Conservation (phyloP, 768 basidiomycete species). For the Boletus rubescentipes region DNA sequence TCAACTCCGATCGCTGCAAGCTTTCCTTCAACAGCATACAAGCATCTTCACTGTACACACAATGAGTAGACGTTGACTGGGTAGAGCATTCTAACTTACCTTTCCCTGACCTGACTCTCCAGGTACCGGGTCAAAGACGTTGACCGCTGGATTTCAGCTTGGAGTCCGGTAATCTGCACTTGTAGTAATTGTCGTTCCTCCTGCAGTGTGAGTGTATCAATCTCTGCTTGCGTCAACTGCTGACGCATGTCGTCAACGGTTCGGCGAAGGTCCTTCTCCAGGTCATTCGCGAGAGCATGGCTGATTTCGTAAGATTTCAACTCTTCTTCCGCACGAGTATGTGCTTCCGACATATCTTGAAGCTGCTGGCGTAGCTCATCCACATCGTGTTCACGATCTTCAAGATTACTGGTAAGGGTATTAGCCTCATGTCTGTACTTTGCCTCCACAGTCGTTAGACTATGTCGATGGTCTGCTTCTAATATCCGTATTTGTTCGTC, state of each 20-base stretch:
- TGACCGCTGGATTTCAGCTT: slow-evolving; percentile 64
- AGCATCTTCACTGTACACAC: slow-evolving; percentile 45
- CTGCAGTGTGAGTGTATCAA: slow-evolving; percentile 37
- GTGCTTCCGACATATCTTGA: slow-evolving; percentile 37
- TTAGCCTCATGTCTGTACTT: slow-evolving; percentile 33
- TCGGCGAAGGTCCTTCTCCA: slow-evolving; percentile 35
- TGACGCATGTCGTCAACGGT: slow-evolving; percentile 37
- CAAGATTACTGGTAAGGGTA: slow-evolving; percentile 38
- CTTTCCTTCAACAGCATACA: slow-evolving; percentile 39
- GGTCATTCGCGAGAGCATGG: slow-evolving; percentile 33
- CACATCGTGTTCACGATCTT: slow-evolving; percentile 37
- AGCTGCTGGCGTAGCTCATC: slow-evolving; percentile 38
- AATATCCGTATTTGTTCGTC: slow-evolving; percentile 23
- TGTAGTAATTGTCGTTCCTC: slow-evolving; percentile 55
- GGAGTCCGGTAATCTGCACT: slow-evolving; percentile 54
- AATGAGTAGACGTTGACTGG: slow-evolving; percentile 1
- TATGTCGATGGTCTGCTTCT: slow-evolving; percentile 27
- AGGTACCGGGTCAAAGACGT: slow-evolving; percentile 60
- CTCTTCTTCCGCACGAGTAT: slow-evolving; percentile 31
- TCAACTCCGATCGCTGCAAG: slow-evolving; percentile 41
- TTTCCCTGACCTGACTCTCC: slow-evolving; percentile 63
- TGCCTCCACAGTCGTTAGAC: slow-evolving; percentile 30
- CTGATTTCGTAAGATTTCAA: slow-evolving; percentile 27
- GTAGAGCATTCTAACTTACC: slow-evolving; percentile 38
- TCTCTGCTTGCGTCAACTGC: slow-evolving; percentile 43